Evolutionary conservation across 495 filamentous ascomycete species (phyloP).

Genomic region (Penicillium canariense): DNA sequence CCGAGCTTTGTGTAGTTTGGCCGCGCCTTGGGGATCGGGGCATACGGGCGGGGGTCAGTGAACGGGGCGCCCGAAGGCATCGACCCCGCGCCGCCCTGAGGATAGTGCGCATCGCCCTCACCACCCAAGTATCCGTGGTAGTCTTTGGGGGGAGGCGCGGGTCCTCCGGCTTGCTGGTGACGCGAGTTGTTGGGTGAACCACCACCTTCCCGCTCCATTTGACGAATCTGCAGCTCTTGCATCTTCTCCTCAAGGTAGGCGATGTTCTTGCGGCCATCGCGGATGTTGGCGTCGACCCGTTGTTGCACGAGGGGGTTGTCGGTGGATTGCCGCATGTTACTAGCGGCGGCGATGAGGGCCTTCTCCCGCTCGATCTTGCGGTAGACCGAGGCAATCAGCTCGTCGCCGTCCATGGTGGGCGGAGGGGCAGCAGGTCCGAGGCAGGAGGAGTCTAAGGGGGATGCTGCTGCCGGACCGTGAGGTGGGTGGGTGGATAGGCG

Average conservation of each 20-base stretch:
- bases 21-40: constrained; percentile 66
- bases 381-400: constrained; percentile 81
- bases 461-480: background rate
- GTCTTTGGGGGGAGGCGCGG: constrained; percentile 67
- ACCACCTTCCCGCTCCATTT: constrained; percentile 56
- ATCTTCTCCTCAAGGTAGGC: constrained; percentile 90
- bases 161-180: constrained; percentile 33
- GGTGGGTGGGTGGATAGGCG: background rate
- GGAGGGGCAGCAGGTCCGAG: constrained; percentile 13
- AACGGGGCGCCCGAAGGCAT: constrained; percentile 85
- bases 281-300: constrained; percentile 85
- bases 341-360: constrained; percentile 89
- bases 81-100: constrained; percentile 58
- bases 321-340: constrained; percentile 91
- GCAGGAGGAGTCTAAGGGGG: background rate
- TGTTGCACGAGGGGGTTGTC: constrained; percentile 87
- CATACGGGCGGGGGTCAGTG: constrained; percentile 66
- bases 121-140: constrained; percentile 50
- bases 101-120: constrained; percentile 49
- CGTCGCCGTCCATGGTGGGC: constrained; percentile 58
- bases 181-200: constrained; percentile 39
- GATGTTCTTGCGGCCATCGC: constrained; percentile 88
- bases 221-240: constrained; percentile 81
- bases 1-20: constrained; percentile 96
- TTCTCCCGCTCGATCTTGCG: constrained; percentile 98